Percentiles rank a stretch among this genome's conserved stretches.
phyloP scores from a whole-genome alignment of 176 grass and related monocot genomes.

The Cenchrus purpureus region DNA sequence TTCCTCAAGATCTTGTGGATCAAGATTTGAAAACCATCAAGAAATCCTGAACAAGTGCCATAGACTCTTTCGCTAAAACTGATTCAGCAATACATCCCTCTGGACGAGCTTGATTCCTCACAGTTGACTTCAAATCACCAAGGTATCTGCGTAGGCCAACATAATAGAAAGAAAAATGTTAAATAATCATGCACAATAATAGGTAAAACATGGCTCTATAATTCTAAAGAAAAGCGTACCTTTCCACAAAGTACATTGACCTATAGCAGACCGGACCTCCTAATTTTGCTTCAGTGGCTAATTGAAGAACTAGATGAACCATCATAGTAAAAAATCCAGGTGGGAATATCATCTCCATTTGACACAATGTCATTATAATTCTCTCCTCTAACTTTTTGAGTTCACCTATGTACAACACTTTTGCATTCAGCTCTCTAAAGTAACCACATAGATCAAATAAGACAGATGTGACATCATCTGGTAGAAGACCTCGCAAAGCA shows the following conservation, averaged over 20 bases:
- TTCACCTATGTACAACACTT: no score
- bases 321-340: no score
- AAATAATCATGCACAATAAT: neutral
- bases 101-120: neutral
- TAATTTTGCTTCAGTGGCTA: no score
- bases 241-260: neutral
- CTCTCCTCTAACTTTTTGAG: no score
- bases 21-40: neutral
- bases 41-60: neutral
- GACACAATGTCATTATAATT: no score
- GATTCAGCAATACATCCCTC: neutral
- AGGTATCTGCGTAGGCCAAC: neutral
- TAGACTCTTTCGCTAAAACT: neutral
- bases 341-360: no score
- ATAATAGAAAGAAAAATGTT: neutral
- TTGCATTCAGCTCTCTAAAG: neutral
- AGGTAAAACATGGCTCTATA: neutral
- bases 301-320: no score
- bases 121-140: neutral
- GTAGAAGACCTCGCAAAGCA: neutral
- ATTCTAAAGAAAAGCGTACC: neutral
- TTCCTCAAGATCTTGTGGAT: neutral
- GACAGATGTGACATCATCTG: neutral
- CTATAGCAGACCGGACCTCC: neutral
- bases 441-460: neutral